Evolutionary conservation across 306 rosid species (phyloP).

Genomic region (Malus asiatica): DNA sequence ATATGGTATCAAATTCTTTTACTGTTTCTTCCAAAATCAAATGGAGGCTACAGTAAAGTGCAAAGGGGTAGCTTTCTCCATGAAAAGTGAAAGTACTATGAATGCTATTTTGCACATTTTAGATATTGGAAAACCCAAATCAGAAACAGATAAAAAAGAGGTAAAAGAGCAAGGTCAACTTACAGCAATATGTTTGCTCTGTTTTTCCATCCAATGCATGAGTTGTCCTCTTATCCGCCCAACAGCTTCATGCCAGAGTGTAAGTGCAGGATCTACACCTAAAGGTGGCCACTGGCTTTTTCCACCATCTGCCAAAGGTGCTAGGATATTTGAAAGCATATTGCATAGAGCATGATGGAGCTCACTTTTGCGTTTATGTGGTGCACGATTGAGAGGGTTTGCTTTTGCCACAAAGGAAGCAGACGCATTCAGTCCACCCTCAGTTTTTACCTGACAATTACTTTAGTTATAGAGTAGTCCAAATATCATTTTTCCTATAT

Average conservation of each 20-base stretch:
- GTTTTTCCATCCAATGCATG: slow-evolving; percentile 94
- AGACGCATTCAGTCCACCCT: slow-evolving; percentile 97
- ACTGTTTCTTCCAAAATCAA: background rate
- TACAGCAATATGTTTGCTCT: slow-evolving; percentile 96
- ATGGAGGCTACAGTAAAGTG: background rate
- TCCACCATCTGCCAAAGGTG: slow-evolving; percentile 97
- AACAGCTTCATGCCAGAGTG: slow-evolving; percentile 96
- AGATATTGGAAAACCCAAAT: background rate
- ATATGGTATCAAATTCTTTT: background rate
- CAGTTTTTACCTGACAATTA: slow-evolving; percentile 81
- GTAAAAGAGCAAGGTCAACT: slow-evolving; percentile 19
- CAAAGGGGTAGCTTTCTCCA: background rate
- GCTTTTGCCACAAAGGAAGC: slow-evolving; percentile 99
- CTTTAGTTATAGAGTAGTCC: slow-evolving; percentile 27
- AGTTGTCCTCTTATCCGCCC: slow-evolving; percentile 83
- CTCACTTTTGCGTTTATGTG: slow-evolving; percentile 97
- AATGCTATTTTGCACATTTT: background rate
- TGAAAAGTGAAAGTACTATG: background rate
- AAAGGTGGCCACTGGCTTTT: slow-evolving; percentile 98
- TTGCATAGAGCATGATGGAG: slow-evolving; percentile 94
- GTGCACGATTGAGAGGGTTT: slow-evolving; percentile 87
- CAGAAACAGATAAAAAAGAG: background rate
- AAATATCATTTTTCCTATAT: slow-evolving; percentile 11
- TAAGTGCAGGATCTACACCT: slow-evolving; percentile 93
- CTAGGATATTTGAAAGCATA: slow-evolving; percentile 95